Conservation (phyloP, 495 filamentous ascomycete species). For the Neurospora discreta region DNA sequence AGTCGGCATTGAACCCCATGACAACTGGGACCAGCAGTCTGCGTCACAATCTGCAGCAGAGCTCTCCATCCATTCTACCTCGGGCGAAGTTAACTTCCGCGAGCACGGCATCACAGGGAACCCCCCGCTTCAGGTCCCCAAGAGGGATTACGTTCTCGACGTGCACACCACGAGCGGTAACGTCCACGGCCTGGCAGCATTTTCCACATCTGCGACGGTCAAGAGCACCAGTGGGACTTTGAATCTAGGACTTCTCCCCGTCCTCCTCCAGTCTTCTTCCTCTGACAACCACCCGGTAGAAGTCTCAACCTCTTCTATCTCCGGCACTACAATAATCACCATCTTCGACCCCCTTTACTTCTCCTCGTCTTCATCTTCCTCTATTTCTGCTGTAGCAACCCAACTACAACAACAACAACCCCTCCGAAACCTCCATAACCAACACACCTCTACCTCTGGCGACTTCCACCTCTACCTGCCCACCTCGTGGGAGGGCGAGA, state of each 20-base stretch:
- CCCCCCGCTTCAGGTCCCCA: slow-evolving; percentile 10
- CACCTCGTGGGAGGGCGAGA: slow-evolving; percentile 28
- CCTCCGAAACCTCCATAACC: slow-evolving; percentile 16
- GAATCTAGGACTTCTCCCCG: slow-evolving; percentile 23
- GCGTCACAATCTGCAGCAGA: slow-evolving; percentile 19
- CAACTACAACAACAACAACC: neutral
- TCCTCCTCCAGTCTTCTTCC: slow-evolving; percentile 11
- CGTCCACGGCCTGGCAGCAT: slow-evolving; percentile 21
- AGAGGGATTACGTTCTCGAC: slow-evolving; percentile 31
- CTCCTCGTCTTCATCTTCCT: neutral
- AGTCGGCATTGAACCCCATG: slow-evolving; percentile 27
- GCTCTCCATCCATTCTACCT: slow-evolving; percentile 22
- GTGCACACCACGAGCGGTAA: slow-evolving; percentile 25
- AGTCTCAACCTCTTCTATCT: slow-evolving; percentile 23
- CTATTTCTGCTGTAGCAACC: neutral
- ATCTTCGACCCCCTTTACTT: slow-evolving; percentile 28
- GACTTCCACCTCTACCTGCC: slow-evolving; percentile 25
- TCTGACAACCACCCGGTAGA: neutral
- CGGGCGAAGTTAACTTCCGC: slow-evolving; percentile 23
- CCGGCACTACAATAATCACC: slow-evolving; percentile 17
- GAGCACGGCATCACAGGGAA: slow-evolving; percentile 5
- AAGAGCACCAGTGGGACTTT: slow-evolving; percentile 19
- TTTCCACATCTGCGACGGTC: slow-evolving; percentile 12
- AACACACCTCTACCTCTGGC: slow-evolving; percentile 26
- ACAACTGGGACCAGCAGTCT: slow-evolving; percentile 4